Percentiles rank a stretch among this genome's conserved stretches.
Conservation (phyloP, 352 stramenopile species). For the Phytopythium kandeliae region DNA sequence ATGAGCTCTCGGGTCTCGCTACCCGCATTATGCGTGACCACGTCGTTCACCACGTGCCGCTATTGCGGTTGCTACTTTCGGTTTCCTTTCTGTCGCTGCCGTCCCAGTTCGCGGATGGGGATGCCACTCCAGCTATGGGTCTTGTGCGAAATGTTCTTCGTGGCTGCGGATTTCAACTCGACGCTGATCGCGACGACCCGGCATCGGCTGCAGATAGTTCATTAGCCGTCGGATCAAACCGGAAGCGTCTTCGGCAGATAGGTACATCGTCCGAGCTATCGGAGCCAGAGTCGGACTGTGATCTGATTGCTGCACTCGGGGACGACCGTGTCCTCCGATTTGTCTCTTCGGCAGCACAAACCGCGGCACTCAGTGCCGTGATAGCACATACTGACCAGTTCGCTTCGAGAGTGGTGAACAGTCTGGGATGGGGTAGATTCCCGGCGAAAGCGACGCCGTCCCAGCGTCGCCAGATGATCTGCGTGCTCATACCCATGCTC, state of each 20-base stretch:
- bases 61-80: constrained; percentile 44
- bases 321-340: constrained; percentile 26
- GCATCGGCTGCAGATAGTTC: neutral
- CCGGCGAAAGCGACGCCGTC: neutral
- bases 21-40: constrained; percentile 63
- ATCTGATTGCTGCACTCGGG: neutral
- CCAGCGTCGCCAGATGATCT: neutral
- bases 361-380: constrained; percentile 24
- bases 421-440: neutral
- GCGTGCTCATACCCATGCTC: constrained; percentile 13
- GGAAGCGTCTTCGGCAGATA: constrained; percentile 10
- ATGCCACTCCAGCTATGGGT: neutral
- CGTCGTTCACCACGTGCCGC: constrained; percentile 47
- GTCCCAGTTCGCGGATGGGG: neutral
- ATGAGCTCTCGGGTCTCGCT: constrained; percentile 16
- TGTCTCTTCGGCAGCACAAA: constrained; percentile 24
- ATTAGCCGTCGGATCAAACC: neutral
- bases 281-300: constrained; percentile 14
- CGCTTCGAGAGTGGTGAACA: neutral
- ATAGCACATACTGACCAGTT: constrained; percentile 32
- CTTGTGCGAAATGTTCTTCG: neutral
- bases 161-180: neutral
- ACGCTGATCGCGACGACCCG: neutral
- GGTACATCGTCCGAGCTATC: constrained; percentile 6
- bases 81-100: constrained; percentile 14